A percentile compares a stretch with the other conserved stretches of the same genome.
phyloP scores from a whole-genome alignment of 2,329 filamentous ascomycete species.

The Helicocarpus griseus region DNA sequence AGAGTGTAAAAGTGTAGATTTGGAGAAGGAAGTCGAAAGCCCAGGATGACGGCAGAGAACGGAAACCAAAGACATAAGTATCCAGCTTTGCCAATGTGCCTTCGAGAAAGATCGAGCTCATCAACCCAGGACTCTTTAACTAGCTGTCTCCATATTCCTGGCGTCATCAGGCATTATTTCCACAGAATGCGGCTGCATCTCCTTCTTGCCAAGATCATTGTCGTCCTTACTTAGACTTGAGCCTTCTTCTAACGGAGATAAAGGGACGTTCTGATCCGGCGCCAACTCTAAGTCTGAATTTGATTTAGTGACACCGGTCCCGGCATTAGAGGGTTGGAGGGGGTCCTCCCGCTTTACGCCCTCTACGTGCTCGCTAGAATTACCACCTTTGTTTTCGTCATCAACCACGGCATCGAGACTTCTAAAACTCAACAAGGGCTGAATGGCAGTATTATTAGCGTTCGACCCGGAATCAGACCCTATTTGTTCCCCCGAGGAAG shows the following conservation, averaged over 20 bases:
- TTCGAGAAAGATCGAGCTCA: too few species aligned
- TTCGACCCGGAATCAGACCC: slow-evolving; percentile 44
- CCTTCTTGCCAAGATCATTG: slow-evolving; percentile 21
- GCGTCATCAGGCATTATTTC: slow-evolving; percentile 12
- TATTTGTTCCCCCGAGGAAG: slow-evolving; percentile 30
- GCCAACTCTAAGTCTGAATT: slow-evolving; percentile 8
- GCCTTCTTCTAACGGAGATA: not conserved
- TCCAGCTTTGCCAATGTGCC: too few species aligned
- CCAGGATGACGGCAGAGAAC: too few species aligned
- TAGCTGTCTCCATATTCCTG: not conserved
- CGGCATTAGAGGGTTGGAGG: slow-evolving; percentile 11
- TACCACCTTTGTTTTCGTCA: slow-evolving; percentile 44
- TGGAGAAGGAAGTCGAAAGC: too few species aligned
- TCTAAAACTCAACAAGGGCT: slow-evolving; percentile 85
- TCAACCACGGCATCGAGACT: slow-evolving; percentile 80
- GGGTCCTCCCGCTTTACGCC: slow-evolving; percentile 16
- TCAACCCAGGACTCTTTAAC: not conserved
- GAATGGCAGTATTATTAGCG: slow-evolving; percentile 44
- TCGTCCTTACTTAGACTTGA: slow-evolving; percentile 10
- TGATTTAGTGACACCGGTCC: not conserved
- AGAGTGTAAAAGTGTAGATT: too few species aligned
- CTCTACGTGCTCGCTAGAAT: slow-evolving; percentile 29
- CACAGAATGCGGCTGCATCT: slow-evolving; percentile 28
- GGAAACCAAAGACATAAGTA: too few species aligned
- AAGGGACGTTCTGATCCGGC: not conserved